Evolutionary conservation across 495 filamentous ascomycete genomes (phyloP).

Genomic region (Parmelia sp.): DNA sequence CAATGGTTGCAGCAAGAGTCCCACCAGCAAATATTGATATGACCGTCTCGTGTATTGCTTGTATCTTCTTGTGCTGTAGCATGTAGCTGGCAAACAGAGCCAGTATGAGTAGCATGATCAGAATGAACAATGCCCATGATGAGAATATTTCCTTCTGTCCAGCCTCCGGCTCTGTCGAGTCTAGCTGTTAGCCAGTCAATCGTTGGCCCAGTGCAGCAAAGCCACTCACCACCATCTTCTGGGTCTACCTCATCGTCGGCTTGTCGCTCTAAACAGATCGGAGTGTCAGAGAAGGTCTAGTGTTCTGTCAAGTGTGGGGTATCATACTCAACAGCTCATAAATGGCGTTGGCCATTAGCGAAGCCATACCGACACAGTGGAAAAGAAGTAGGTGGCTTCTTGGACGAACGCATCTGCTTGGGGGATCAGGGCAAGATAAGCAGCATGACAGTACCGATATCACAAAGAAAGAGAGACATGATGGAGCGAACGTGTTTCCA

Average conservation of each 20-base stretch:
- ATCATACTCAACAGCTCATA: constrained; percentile 36
- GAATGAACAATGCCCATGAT: constrained; percentile 95
- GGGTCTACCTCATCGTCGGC: constrained; percentile 40
- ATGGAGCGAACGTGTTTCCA: background rate
- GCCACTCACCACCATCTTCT: constrained; percentile 43
- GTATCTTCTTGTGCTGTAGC: constrained; percentile 88
- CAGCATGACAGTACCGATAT: background rate
- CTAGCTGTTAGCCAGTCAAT: constrained; percentile 11
- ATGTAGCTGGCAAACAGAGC: constrained; percentile 97
- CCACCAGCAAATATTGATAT: constrained; percentile 90
- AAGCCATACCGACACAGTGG: constrained; percentile 30
- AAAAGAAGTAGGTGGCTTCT: constrained; percentile 1
- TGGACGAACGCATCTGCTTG: constrained; percentile 5
- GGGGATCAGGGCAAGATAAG: background rate
- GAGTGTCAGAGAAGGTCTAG: constrained; percentile 4
- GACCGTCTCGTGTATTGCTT: constrained; percentile 96
- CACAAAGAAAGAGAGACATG: background rate
- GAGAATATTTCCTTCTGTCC: constrained; percentile 84
- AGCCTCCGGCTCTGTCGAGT: constrained; percentile 48
- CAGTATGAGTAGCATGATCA: constrained; percentile 84
- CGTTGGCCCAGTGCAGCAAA: constrained; percentile 7
- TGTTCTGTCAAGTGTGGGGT: constrained; percentile 24
- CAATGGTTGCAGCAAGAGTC: background rate
- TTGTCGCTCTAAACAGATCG: constrained; percentile 24
- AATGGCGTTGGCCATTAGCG: constrained; percentile 31